Conservation (phyloP, 2,329 filamentous ascomycete genomes). For the Cladophialophora bantiana region DNA sequence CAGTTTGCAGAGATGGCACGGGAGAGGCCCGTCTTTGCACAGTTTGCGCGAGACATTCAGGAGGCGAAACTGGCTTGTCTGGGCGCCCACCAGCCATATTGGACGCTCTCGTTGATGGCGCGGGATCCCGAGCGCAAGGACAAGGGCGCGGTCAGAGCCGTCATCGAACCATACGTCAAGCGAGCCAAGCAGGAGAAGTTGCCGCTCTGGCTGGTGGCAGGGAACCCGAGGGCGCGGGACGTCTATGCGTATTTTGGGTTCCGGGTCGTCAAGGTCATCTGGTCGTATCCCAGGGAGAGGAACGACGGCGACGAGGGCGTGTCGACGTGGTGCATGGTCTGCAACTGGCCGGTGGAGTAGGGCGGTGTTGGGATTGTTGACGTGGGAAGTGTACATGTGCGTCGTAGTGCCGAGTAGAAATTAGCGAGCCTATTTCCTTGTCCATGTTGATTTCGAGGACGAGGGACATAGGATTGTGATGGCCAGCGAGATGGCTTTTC, state of each 20-base stretch:
- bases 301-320: conserved; percentile 12
- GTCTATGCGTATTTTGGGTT: conserved; percentile 39
- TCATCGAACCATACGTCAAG: conserved; percentile 37
- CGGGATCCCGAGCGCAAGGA: conserved; percentile 31
- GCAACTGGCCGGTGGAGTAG: conserved; percentile 32
- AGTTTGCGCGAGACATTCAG: conserved; percentile 28
- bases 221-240: conserved; percentile 33
- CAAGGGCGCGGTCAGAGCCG: conserved; percentile 36
- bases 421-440: too few relatives aligned
- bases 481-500: too few relatives aligned
- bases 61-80: conserved; percentile 8
- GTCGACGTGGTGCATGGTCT: conserved; percentile 33
- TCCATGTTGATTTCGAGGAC: too few relatives aligned
- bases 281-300: conserved; percentile 13
- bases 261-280: conserved; percentile 27
- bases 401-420: background rate
- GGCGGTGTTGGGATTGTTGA: background rate
- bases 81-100: conserved; percentile 18
- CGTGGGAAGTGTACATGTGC: background rate
- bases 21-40: conserved; percentile 26
- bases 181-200: conserved; percentile 28
- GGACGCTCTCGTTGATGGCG: conserved; percentile 35
- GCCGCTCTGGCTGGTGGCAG: conserved; percentile 37
- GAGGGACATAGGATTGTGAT: too few relatives aligned
- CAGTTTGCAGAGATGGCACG: conserved; percentile 19